Evolutionary conservation across 208 protist species (phyloP).

Genomic region (Tetramitus jugosus): DNA sequence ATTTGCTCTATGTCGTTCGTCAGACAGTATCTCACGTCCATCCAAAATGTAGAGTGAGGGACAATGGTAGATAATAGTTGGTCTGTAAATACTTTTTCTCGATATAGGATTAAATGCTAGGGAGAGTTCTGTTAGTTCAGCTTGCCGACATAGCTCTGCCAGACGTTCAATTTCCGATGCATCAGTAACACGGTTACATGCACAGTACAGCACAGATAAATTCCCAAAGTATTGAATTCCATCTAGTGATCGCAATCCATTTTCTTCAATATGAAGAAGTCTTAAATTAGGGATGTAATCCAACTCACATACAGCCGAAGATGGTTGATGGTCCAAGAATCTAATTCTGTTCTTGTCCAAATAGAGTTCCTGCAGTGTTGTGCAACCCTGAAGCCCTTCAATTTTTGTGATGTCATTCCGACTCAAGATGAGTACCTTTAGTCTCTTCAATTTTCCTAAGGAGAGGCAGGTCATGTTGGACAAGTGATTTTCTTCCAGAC

Average conservation of each 20-base stretch:
- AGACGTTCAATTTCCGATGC: not conserved
- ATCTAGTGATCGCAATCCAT: not conserved
- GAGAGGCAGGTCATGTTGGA: not conserved
- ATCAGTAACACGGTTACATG: not conserved
- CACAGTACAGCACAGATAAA: not conserved
- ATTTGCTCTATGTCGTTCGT: not conserved
- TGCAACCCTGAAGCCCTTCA: not conserved
- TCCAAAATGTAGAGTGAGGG: not conserved
- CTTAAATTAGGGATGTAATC: not conserved
- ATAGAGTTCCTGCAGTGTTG: not conserved
- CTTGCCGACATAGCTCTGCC: not conserved
- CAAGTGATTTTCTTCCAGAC: not conserved
- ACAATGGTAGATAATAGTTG: not conserved
- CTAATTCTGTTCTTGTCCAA: not conserved
- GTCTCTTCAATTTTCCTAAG: not conserved
- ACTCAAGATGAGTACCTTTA: not conserved
- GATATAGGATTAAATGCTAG: not conserved
- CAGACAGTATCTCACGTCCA: not conserved
- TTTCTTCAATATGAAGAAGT: not conserved
- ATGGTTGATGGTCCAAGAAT: not conserved
- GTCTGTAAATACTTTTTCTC: not conserved
- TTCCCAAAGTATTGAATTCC: not conserved
- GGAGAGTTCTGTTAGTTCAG: not conserved
- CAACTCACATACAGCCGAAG: too few species aligned
- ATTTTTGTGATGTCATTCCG: not conserved